Evolutionary conservation across 495 filamentous ascomycete genomes (phyloP), one percentile per base, ranked within the genome.

Genomic region (Glonium stellatum): DNA sequence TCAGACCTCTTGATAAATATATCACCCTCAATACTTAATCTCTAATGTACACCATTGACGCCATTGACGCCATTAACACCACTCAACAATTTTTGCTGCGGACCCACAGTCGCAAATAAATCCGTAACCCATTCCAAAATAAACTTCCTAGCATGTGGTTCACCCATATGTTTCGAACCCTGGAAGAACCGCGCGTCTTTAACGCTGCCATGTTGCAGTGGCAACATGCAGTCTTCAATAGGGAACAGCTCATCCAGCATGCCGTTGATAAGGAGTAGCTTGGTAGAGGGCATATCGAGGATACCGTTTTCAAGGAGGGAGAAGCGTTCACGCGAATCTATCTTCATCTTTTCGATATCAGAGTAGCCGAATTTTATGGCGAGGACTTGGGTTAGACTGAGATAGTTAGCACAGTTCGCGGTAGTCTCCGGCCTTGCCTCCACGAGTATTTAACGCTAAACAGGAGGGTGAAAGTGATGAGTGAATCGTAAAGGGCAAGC

Each of bases 141-240:
- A 51, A 39, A 52, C 42, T 51, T 52, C 54, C 54, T 42, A 3
- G 59, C 59, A 52, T 57, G 44, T 5, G 59, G 59, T 42, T 62
- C 54, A 4, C 61, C 61, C 61, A 63, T 63, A 59, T 63, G 61
- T 22, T 55, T 54, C 18, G 35, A 49, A 31, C 52, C 61, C 50
- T 54, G 48, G 21, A 58, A 58, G 47, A 53, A 63, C 46, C 61
- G 58, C 2, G 35, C 47, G 19, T 63, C 61, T 50, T 63, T 63
- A 1, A 54, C 47, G 27, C 61, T 63, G 0, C 61, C 61, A 19
- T 58, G 58, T n/a, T 51, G n/a, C 13, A 63, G 39, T 15, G 56
- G 50, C 6, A 63, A 39, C 48, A 58, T 21, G 31, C 61, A 54
- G 37, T 63, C 61, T 41, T 63, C 61, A 63, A 63, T 63, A n/a